Percentiles rank a stretch among this genome's conserved stretches.
Evolutionary conservation across 164 flowering plant species (phyloP).

Genomic region (Dillenia suffruticosa): DNA sequence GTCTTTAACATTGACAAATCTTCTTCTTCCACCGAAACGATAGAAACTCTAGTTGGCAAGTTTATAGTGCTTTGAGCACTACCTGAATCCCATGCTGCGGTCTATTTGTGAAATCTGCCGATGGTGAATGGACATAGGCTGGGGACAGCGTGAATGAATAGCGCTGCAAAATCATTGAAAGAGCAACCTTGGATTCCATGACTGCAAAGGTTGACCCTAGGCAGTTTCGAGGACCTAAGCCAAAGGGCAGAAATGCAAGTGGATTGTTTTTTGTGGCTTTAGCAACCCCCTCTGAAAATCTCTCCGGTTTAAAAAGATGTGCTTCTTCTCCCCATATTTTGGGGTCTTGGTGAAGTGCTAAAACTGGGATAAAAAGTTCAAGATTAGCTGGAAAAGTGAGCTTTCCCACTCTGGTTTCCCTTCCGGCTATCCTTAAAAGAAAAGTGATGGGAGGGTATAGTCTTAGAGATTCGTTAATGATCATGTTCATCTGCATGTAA

Average conservation of each 20-base stretch:
- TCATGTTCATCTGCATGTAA: slow-evolving; percentile 6
- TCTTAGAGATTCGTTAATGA: slow-evolving; percentile 10
- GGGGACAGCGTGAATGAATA: slow-evolving; percentile 3
- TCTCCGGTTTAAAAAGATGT: slow-evolving; percentile 4
- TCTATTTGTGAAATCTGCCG: background rate
- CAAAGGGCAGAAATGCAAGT: background rate
- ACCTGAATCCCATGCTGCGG: slow-evolving; percentile 6
- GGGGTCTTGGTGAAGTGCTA: background rate
- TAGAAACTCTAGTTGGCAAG: too few relatives aligned
- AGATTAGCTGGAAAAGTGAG: background rate
- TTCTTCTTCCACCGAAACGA: too few relatives aligned
- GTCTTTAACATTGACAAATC: too few relatives aligned
- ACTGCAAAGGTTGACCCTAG: slow-evolving; percentile 7
- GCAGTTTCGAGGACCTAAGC: slow-evolving; percentile 6
- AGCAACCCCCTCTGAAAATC: slow-evolving; percentile 10
- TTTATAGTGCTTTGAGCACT: background rate
- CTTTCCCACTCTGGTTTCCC: slow-evolving; percentile 1
- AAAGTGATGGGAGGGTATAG: slow-evolving; percentile 4
- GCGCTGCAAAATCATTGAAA: slow-evolving; percentile 9
- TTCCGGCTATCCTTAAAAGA: background rate
- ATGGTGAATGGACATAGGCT: slow-evolving; percentile 5
- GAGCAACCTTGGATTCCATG: slow-evolving; percentile 6
- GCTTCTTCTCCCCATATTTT: slow-evolving; percentile 10
- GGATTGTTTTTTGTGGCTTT: slow-evolving; percentile 5
- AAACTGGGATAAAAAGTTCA: background rate